Conservation (phyloP, 768 basidiomycete species). For the Polyporus arcularius region DNA sequence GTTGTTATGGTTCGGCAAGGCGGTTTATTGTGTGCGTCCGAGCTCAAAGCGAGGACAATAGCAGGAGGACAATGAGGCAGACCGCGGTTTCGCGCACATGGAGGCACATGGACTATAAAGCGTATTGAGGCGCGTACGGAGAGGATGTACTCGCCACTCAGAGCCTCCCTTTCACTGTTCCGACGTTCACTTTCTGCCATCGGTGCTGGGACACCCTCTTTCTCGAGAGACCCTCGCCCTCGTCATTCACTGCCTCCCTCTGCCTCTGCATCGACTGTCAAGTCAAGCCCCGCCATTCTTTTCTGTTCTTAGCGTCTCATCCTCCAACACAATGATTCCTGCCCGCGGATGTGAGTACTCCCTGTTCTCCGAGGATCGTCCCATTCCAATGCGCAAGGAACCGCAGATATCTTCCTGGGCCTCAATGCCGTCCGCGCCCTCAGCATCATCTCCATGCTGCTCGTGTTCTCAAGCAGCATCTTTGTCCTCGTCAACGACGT, state of each 20-base stretch:
- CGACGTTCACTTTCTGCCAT: conserved; percentile 1
- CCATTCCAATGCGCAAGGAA: background rate
- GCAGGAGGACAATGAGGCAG: background rate
- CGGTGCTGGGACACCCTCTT: conserved; percentile 5
- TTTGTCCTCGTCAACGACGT: conserved; percentile 74
- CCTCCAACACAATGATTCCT: conserved; percentile 36
- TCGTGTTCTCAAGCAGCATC: conserved; percentile 80
- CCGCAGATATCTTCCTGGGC: conserved; percentile 63
- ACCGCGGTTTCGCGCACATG: background rate
- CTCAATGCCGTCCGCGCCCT: conserved; percentile 79
- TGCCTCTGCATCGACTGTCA: background rate
- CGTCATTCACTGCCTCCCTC: background rate
- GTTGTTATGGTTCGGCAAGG: background rate
- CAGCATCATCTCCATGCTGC: conserved; percentile 74
- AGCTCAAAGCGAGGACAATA: background rate
- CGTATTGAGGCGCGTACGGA: background rate
- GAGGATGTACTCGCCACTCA: background rate
- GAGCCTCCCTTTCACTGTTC: background rate
- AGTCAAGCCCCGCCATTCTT: conserved; percentile 41
- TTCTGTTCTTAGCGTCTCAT: conserved; percentile 62
- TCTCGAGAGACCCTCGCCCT: background rate
- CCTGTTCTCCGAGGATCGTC: background rate
- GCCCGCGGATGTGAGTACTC: conserved; percentile 48
- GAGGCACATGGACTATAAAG: background rate
- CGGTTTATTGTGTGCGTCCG: background rate